A percentile compares a stretch with the other conserved stretches of the same genome.
phyloP scores from a whole-genome alignment of 495 filamentous ascomycete genomes.

The Hyaloscypha variabilis region DNA sequence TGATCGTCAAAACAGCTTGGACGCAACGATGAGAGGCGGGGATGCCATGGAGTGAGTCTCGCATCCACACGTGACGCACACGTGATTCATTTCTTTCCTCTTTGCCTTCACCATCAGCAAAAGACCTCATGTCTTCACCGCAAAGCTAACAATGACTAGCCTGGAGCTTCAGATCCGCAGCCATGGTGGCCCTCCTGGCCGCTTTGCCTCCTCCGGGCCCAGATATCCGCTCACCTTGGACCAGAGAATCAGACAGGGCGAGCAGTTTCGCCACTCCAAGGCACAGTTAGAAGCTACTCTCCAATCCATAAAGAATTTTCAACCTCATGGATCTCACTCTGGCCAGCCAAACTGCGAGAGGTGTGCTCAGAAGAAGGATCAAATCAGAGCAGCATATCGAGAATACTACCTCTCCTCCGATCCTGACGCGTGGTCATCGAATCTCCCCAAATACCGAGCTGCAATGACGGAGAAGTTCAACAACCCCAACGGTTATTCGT shows the following conservation, averaged over 20 bases:
- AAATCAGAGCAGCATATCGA: slow-evolving; percentile 33
- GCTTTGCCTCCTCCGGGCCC: background rate
- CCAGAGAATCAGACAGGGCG: slow-evolving; percentile 20
- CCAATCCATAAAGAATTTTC: slow-evolving; percentile 28
- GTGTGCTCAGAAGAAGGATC: slow-evolving; percentile 33
- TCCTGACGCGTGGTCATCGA: slow-evolving; percentile 23
- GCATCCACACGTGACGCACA: slow-evolving; percentile 11
- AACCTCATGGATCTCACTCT: slow-evolving; percentile 32
- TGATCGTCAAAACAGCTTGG: background rate
- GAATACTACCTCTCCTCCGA: slow-evolving; percentile 33
- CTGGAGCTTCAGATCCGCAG: slow-evolving; percentile 18
- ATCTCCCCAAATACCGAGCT: slow-evolving; percentile 24
- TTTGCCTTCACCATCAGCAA: background rate
- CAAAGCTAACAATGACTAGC: slow-evolving; percentile 2
- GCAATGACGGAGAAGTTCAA: slow-evolving; percentile 32
- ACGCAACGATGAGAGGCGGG: background rate
- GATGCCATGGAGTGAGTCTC: slow-evolving; percentile 19
- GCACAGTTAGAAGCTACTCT: slow-evolving; percentile 19
- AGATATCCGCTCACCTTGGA: slow-evolving; percentile 27
- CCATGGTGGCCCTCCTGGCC: slow-evolving; percentile 1
- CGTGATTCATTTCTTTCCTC: slow-evolving; percentile 9
- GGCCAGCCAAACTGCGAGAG: slow-evolving; percentile 29
- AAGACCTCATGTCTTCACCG: background rate
- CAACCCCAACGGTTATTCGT: slow-evolving; percentile 23
- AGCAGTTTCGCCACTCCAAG: slow-evolving; percentile 15